phyloP scores from a whole-genome alignment of 2,329 filamentous ascomycete genomes.

The Phaeosphaeriaceae sp. region DNA sequence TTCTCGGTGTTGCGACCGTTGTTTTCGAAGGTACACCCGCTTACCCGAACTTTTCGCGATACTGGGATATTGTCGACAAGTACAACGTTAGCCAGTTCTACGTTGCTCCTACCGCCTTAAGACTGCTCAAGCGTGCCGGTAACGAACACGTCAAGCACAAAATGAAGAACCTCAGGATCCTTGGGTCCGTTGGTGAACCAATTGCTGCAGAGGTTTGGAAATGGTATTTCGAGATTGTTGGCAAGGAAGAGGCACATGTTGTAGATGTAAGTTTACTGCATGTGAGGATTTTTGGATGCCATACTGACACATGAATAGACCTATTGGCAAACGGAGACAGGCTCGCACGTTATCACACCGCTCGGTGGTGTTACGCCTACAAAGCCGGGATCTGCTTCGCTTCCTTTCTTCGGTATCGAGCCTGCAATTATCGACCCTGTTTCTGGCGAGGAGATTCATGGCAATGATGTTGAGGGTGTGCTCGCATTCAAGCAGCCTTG shows the following conservation, averaged over 20 bases:
- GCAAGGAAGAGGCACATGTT: conserved; percentile 90
- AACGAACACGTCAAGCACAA: conserved; percentile 88
- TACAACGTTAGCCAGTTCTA: conserved; percentile 98
- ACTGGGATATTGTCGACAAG: conserved; percentile 98
- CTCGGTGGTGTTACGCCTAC: conserved; percentile 92
- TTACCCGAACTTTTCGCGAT: conserved; percentile 96
- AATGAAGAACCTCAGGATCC: conserved; percentile 86
- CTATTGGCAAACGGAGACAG: conserved; percentile 99
- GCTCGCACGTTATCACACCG: conserved; percentile 93
- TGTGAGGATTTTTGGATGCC: background rate
- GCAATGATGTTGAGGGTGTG: conserved; percentile 97
- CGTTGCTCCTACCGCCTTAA: conserved; percentile 91
- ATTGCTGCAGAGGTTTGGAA: conserved; percentile 99
- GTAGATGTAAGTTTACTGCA: conserved; percentile 76
- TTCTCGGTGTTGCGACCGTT: conserved; percentile 91
- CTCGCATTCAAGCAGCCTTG: conserved; percentile 96
- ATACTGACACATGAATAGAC: conserved; percentile 65
- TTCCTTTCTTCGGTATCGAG: conserved; percentile 98
- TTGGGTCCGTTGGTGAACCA: conserved; percentile 95
- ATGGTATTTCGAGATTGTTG: conserved; percentile 97
- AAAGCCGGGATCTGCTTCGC: conserved; percentile 92
- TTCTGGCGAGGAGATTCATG: conserved; percentile 88
- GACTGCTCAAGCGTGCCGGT: conserved; percentile 92
- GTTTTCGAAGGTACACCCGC: conserved; percentile 98
- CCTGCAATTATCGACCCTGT: conserved; percentile 97